Evolutionary conservation across 768 basidiomycete species (phyloP), one percentile per base, ranked within the genome.

Genomic region (Phlebiopsis gigantea): DNA sequence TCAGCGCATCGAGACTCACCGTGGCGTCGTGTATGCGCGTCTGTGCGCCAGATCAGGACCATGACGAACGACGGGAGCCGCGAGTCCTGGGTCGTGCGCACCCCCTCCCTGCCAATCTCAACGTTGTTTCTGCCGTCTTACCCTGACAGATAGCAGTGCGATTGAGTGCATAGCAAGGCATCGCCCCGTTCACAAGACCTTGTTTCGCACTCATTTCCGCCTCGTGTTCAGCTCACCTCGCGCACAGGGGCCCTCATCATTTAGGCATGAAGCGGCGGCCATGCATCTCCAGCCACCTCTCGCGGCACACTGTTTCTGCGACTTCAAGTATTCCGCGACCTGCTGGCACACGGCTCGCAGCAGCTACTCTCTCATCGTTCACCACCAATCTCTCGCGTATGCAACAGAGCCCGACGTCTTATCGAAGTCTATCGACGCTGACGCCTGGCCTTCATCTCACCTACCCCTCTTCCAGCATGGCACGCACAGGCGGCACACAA

Each of bases 401-500:
- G 48, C 56, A 28, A 19, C 41, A 3, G 41, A 25, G 5, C 14
- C 29, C 25, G 8, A 10, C 29, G 22, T n/a, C 29, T 42, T 58
- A 53, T 53, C 57, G 46, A 34, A 50, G 21, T 31, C 42, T 59
- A 46, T 59, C 57, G 26, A 47, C 48, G 7, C 39, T 46, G 31
- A 30, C 53, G 10, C 7, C 22, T 53, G 34, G 34, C 17, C 19
- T 45, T 55, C 53, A 55, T 55, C 53, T 46, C 53, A 25, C 53
- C 15, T 30, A 42, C 21, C n/a, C 51, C 46, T 41, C 45, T 46
- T 42, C 51, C 48, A 54, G 43, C 42, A 61, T 61, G 60, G 49
- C 56, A 61, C 60, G 56, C 60, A 54, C 60, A 15, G 53, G 34
- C 26, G 48, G 51, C 56, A 46, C 60, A 24, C 45, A 46, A 25